A percentile compares a stretch with the other conserved stretches of the same genome.
phyloP scores from a whole-genome alignment of 352 stramenopile genomes.

The Globisporangium nunn region DNA sequence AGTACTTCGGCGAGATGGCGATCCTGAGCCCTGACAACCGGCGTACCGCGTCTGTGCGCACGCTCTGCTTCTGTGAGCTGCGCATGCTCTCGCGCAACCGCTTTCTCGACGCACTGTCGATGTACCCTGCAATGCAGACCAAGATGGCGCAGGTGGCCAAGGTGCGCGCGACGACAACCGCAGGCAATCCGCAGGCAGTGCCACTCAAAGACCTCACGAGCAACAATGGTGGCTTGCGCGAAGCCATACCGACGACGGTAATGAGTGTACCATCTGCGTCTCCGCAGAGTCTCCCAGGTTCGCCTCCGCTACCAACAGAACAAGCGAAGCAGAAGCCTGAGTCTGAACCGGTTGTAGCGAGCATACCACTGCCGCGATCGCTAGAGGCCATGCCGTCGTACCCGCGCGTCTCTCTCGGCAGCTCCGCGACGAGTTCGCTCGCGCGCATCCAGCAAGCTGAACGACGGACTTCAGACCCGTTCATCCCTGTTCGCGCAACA shows the following conservation, averaged over 20 bases:
- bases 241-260: background rate
- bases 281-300: background rate
- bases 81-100: conserved; percentile 76
- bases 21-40: conserved; percentile 73
- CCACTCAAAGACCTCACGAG: conserved; percentile 14
- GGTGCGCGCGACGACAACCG: conserved; percentile 15
- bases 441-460: conserved; percentile 17
- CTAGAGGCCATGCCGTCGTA: background rate
- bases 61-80: conserved; percentile 74
- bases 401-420: conserved; percentile 9
- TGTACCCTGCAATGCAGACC: conserved; percentile 58
- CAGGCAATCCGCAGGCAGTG: conserved; percentile 8
- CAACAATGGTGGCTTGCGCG: conserved; percentile 10
- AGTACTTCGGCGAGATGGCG: conserved; percentile 84
- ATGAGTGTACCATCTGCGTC: background rate
- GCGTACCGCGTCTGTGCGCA: conserved; percentile 62
- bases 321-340: background rate
- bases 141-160: conserved; percentile 55
- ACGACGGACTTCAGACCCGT: conserved; percentile 18
- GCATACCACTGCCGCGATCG: background rate
- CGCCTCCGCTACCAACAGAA: background rate
- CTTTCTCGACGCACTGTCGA: conserved; percentile 64
- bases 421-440: conserved; percentile 2
- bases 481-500: conserved; percentile 18
- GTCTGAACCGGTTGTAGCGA: background rate